These are phyloP conservation scores for Didymella exigua DNA, from an alignment of 2,329 filamentous ascomycete genomes.

Conservation along the genomic window DNA sequence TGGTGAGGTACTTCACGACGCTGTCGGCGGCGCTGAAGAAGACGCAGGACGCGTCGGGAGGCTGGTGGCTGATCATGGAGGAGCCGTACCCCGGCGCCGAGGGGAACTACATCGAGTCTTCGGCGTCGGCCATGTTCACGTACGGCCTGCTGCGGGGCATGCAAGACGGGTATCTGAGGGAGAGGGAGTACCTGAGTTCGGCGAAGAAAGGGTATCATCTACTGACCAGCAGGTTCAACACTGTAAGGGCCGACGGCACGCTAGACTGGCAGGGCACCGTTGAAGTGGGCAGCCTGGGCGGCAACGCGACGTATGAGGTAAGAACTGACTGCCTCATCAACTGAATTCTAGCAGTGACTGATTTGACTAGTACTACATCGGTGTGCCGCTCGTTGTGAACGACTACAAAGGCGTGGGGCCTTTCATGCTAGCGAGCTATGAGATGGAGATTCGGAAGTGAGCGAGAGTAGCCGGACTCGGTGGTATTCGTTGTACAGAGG, in stretches of 20 bases:
- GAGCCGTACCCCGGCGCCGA: slow-evolving; percentile 47
- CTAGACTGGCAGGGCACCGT: slow-evolving; percentile 58
- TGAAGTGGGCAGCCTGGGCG: slow-evolving; percentile 55
- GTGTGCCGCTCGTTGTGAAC: slow-evolving; percentile 35
- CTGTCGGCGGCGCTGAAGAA: slow-evolving; percentile 48
- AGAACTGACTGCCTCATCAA: slow-evolving; percentile 11
- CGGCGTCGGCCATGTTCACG: slow-evolving; percentile 58
- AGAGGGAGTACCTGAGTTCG: slow-evolving; percentile 38
- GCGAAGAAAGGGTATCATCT: slow-evolving; percentile 50
- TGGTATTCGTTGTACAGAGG: too few species aligned
- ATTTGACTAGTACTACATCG: slow-evolving; percentile 45
- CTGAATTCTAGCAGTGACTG: too few species aligned
- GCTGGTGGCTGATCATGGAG: slow-evolving; percentile 63
- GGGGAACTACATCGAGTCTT: slow-evolving; percentile 64
- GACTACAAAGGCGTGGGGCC: slow-evolving; percentile 43
- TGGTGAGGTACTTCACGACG: slow-evolving; percentile 46
- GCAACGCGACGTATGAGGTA: slow-evolving; percentile 56
- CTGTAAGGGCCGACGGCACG: slow-evolving; percentile 50
- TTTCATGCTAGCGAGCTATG: slow-evolving; percentile 37
- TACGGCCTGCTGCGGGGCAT: slow-evolving; percentile 29
- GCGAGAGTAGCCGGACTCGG: too few species aligned
- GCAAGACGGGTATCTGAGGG: slow-evolving; percentile 21
- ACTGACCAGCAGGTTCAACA: slow-evolving; percentile 52
- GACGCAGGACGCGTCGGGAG: slow-evolving; percentile 51
- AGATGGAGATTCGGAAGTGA: slow-evolving; percentile 8